phyloP scores from a whole-genome alignment of 495 filamentous ascomycete species.

The Hypoxylon cercidicola region DNA sequence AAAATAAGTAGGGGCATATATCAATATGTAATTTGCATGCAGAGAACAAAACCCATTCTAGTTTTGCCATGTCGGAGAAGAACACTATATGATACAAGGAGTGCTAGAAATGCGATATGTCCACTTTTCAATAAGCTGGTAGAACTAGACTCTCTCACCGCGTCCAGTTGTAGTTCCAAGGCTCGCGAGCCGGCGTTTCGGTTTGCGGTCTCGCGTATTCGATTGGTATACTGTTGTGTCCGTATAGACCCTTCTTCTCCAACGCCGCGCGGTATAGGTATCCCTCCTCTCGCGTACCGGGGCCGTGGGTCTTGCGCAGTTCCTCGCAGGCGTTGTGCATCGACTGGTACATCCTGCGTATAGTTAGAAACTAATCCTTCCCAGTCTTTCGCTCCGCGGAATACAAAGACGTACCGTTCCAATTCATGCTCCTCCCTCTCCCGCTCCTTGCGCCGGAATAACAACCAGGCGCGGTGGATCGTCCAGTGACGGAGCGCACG shows the following conservation, averaged over 20 bases:
- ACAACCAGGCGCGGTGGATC: conserved; percentile 93
- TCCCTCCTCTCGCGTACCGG: conserved; percentile 69
- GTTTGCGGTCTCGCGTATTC: conserved; percentile 88
- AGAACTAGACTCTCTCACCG: conserved; percentile 26
- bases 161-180: conserved; percentile 84
- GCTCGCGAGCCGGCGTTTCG: conserved; percentile 74
- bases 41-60: background rate
- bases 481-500: conserved; percentile 97
- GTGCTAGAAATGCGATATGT: background rate
- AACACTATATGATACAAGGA: conserved; percentile 11
- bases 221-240: conserved; percentile 73
- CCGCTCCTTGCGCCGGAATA: conserved; percentile 73
- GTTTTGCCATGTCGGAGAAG: background rate
- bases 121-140: background rate
- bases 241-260: conserved; percentile 83
- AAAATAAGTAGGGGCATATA: background rate
- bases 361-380: conserved; percentile 17
- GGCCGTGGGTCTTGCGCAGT: conserved; percentile 73
- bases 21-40: background rate
- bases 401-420: conserved; percentile 55
- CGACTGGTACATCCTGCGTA: conserved; percentile 68
- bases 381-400: background rate
- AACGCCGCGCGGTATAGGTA: conserved; percentile 84
- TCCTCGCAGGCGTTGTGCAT: conserved; percentile 86
- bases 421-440: conserved; percentile 69